Evolutionary conservation across 2,329 filamentous ascomycete species (phyloP).

Genomic region (Verticillium nubilum): DNA sequence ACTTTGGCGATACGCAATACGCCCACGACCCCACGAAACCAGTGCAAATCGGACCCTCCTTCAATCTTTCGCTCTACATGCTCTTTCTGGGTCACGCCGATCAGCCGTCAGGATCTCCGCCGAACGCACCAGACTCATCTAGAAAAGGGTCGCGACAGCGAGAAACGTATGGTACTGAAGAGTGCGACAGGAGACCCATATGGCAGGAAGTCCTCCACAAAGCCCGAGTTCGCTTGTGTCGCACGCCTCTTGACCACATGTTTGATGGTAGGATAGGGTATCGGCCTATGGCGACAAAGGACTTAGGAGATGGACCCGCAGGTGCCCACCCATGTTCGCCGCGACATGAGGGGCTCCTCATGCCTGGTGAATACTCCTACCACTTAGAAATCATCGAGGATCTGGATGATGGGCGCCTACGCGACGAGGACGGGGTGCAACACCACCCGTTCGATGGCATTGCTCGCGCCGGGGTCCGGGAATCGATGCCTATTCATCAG

Average conservation of each 20-base stretch:
- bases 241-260: slow-evolving; percentile 51
- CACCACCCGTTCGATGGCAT: slow-evolving; percentile 34
- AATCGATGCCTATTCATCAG: slow-evolving; percentile 47
- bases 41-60: slow-evolving; percentile 81
- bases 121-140: background rate
- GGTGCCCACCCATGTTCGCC: background rate
- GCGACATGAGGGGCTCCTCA: background rate
- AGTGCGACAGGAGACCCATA: slow-evolving; percentile 59
- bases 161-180: slow-evolving; percentile 37
- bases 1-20: slow-evolving; percentile 80
- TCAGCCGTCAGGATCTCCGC: slow-evolving; percentile 18
- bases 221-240: slow-evolving; percentile 72
- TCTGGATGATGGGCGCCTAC: slow-evolving; percentile 53
- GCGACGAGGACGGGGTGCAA: slow-evolving; percentile 32
- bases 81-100: slow-evolving; percentile 74
- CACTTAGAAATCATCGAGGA: slow-evolving; percentile 81
- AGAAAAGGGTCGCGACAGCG: background rate
- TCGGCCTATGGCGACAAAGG: slow-evolving; percentile 7
- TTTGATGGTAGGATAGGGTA: slow-evolving; percentile 34
- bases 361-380: slow-evolving; percentile 56
- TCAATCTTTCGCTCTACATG: slow-evolving; percentile 90
- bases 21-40: slow-evolving; percentile 55
- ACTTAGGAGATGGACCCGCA: background rate
- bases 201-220: slow-evolving; percentile 99
- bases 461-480: slow-evolving; percentile 39